Evolutionary conservation across 257 asterid species (phyloP).

Genomic region (Fraxinus excelsior): DNA sequence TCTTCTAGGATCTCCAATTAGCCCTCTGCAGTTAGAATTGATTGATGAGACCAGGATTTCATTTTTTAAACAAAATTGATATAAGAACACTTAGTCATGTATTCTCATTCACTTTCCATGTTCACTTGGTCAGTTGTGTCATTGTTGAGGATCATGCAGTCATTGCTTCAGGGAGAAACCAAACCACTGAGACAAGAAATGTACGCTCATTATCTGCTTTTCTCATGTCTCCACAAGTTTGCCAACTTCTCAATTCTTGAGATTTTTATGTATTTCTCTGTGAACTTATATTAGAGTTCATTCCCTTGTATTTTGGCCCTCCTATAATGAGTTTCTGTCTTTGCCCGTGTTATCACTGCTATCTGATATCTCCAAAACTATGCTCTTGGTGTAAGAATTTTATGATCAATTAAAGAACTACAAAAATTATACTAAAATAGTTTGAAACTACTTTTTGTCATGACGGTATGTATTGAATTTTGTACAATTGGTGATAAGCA

Average conservation of each 20-base stretch:
- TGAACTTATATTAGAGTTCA: too few species aligned
- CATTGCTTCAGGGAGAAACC: slow-evolving; percentile 78
- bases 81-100: background rate
- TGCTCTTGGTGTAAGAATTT: too few species aligned
- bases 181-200: slow-evolving; percentile 76
- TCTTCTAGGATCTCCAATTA: slow-evolving; percentile 9
- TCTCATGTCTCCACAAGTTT: background rate
- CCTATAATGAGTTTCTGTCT: too few species aligned
- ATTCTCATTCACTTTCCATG: slow-evolving; percentile 24
- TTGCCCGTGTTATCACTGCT: too few species aligned
- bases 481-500: too few species aligned
- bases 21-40: slow-evolving; percentile 7
- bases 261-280: too few species aligned
- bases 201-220: slow-evolving; percentile 33
- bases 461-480: too few species aligned
- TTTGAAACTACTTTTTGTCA: too few species aligned
- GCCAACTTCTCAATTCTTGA: too few species aligned
- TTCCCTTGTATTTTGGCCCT: background rate
- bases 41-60: slow-evolving; percentile 20
- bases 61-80: slow-evolving; percentile 14
- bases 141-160: slow-evolving; percentile 64
- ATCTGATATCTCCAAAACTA: too few species aligned
- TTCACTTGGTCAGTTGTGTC: slow-evolving; percentile 52
- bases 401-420: too few species aligned
- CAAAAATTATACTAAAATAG: too few species aligned